Evolutionary conservation across 2,329 filamentous ascomycete genomes (phyloP).

Genomic region (Epichloe gansuensis): DNA sequence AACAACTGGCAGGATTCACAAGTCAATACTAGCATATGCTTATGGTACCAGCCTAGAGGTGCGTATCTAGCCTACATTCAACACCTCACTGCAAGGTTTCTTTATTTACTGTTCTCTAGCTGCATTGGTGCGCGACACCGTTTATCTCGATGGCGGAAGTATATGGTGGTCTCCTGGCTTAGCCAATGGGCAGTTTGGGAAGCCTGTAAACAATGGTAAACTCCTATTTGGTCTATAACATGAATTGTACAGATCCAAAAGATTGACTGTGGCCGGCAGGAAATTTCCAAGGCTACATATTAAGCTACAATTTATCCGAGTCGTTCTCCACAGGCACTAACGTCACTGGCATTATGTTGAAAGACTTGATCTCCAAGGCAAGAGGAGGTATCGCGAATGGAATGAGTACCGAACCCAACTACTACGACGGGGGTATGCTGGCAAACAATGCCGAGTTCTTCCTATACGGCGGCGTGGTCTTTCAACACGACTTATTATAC

Average conservation of each 20-base stretch:
- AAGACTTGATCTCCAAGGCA: slow-evolving; percentile 33
- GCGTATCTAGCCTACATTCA: neutral
- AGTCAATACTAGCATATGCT: slow-evolving; percentile 46
- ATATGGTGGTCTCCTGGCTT: slow-evolving; percentile 41
- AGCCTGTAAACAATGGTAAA: slow-evolving; percentile 27
- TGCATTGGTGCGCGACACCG: slow-evolving; percentile 45
- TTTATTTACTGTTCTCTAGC: slow-evolving; percentile 24
- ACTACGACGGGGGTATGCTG: slow-evolving; percentile 51
- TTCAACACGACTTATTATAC: slow-evolving; percentile 22
- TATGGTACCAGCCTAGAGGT: slow-evolving; percentile 39
- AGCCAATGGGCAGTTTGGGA: slow-evolving; percentile 27
- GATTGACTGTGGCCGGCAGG: slow-evolving; percentile 23
- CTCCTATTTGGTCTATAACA: slow-evolving; percentile 10
- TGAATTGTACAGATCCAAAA: neutral
- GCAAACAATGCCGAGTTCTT: slow-evolving; percentile 52
- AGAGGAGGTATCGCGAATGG: slow-evolving; percentile 33
- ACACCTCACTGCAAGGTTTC: neutral
- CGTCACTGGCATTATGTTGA: slow-evolving; percentile 36
- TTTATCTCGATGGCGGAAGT: slow-evolving; percentile 54
- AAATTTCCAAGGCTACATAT: slow-evolving; percentile 40
- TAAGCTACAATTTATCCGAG: slow-evolving; percentile 44
- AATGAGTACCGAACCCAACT: slow-evolving; percentile 43
- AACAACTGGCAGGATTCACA: slow-evolving; percentile 37
- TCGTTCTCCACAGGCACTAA: slow-evolving; percentile 43
- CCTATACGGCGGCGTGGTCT: slow-evolving; percentile 47